Evolutionary conservation across 2,329 filamentous ascomycete species (phyloP).

Genomic region (Fusarium vanettenii): DNA sequence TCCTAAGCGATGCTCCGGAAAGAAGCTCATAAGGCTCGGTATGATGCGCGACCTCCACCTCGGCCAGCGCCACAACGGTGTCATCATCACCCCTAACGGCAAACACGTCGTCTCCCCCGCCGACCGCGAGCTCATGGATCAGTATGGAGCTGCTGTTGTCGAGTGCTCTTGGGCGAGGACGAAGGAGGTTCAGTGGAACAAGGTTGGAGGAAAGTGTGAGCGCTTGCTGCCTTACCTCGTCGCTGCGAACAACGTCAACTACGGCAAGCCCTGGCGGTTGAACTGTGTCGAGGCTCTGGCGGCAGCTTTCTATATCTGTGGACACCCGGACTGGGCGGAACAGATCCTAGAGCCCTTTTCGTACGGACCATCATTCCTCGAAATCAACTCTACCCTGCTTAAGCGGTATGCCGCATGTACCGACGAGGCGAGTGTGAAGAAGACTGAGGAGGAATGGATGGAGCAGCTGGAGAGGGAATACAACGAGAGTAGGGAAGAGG

Average conservation of each 20-base stretch:
- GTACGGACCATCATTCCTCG: conserved; percentile 88
- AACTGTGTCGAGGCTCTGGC: conserved; percentile 97
- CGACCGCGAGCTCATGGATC: conserved; percentile 83
- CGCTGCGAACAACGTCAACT: conserved; percentile 96
- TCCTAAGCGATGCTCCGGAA: conserved; percentile 94
- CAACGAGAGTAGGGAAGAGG: conserved; percentile 77
- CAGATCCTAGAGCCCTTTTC: conserved; percentile 85
- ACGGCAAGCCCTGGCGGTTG: conserved; percentile 92
- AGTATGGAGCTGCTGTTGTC: conserved; percentile 93
- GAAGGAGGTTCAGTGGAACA: conserved; percentile 88
- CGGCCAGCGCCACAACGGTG: conserved; percentile 90
- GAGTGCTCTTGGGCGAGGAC: conserved; percentile 98
- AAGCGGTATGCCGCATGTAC: conserved; percentile 87
- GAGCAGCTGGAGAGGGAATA: conserved; percentile 92
- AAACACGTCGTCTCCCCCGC: conserved; percentile 86
- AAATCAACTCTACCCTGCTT: conserved; percentile 87
- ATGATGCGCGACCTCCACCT: conserved; percentile 93
- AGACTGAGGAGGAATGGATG: conserved; percentile 88
- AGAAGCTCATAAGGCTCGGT: conserved; percentile 90
- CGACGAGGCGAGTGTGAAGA: conserved; percentile 85
- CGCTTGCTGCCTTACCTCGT: conserved; percentile 92
- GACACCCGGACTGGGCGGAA: conserved; percentile 90
- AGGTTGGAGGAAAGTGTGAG: conserved; percentile 94
- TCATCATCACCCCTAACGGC: conserved; percentile 95
- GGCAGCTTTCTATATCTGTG: conserved; percentile 92